Evolutionary conservation across 805 yeast genomes (phyloP).

Genomic region (Yarrowia sp.): DNA sequence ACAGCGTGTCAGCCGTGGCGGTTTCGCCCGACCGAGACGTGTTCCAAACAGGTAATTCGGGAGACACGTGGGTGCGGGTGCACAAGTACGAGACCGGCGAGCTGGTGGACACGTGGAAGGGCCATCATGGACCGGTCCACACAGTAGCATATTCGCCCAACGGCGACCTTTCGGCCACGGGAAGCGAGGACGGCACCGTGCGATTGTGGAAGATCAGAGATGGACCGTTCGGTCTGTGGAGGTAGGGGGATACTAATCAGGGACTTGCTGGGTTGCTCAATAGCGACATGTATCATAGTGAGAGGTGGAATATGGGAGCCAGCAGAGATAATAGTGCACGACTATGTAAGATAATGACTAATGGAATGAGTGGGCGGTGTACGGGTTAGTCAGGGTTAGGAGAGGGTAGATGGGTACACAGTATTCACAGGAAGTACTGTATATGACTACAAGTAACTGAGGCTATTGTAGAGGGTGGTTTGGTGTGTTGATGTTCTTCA

Average conservation of each 20-base stretch:
- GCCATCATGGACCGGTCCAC: constrained; percentile 96
- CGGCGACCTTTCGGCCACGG: constrained; percentile 76
- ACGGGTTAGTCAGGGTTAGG: no score
- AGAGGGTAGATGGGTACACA: no score
- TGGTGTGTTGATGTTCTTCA: no score
- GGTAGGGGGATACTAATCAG: background rate
- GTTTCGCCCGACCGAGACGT: constrained; percentile 42
- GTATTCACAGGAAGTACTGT: no score
- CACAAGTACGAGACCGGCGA: constrained; percentile 70
- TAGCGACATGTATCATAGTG: constrained; percentile 22
- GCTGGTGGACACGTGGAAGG: constrained; percentile 83
- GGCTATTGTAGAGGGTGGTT: no score
- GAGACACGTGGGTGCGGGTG: constrained; percentile 49
- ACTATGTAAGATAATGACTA: background rate
- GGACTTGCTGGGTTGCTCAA: constrained; percentile 6
- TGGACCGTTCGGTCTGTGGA: constrained; percentile 50
- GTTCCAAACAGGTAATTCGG: constrained; percentile 46
- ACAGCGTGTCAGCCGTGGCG: constrained; percentile 46
- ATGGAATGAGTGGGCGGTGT: no score
- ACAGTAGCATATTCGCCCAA: constrained; percentile 87
- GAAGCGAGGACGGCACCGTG: constrained; percentile 97
- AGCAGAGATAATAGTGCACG: background rate
- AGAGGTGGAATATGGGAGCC: constrained; percentile 2
- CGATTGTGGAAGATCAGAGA: constrained; percentile 82
- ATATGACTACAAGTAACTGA: no score